Evolutionary conservation across 2,329 filamentous ascomycete genomes (phyloP).

Genomic region (Cercospora janseana): DNA sequence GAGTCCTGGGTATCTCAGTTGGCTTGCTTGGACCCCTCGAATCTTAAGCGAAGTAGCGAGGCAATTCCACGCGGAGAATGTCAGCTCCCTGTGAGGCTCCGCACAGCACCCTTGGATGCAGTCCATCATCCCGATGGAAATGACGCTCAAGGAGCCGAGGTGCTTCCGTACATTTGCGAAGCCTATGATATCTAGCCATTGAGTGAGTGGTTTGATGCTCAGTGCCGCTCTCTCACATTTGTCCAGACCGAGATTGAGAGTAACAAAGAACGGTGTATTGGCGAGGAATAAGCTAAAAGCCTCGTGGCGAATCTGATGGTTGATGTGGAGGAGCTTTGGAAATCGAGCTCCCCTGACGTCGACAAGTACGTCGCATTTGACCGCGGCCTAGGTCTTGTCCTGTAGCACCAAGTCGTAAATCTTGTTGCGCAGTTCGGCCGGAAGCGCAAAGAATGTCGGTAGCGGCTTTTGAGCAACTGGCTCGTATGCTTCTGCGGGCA

Average conservation of each 20-base stretch:
- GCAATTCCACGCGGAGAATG: neutral
- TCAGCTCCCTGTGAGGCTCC: neutral
- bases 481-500: neutral
- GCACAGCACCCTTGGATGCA: neutral
- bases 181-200: constrained; percentile 1
- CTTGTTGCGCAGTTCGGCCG: neutral
- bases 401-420: neutral
- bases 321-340: neutral
- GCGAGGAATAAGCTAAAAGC: neutral
- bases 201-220: too few relatives aligned
- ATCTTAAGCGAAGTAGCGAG: constrained; percentile 1
- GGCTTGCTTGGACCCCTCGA: neutral
- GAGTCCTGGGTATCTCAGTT: neutral
- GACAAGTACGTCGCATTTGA: neutral
- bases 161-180: neutral
- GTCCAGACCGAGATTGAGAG: neutral
- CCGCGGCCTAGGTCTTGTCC: neutral
- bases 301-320: constrained; percentile 1
- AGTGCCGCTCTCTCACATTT: too few relatives aligned
- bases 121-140: neutral
- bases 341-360: neutral
- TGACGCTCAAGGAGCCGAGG: neutral
- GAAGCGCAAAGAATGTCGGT: neutral
- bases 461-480: neutral
- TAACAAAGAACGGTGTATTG: neutral